These are phyloP conservation scores for Coemansia guatemalensis DNA, from an alignment of 192 early-diverging fungal species.

Conservation along the genomic window DNA sequence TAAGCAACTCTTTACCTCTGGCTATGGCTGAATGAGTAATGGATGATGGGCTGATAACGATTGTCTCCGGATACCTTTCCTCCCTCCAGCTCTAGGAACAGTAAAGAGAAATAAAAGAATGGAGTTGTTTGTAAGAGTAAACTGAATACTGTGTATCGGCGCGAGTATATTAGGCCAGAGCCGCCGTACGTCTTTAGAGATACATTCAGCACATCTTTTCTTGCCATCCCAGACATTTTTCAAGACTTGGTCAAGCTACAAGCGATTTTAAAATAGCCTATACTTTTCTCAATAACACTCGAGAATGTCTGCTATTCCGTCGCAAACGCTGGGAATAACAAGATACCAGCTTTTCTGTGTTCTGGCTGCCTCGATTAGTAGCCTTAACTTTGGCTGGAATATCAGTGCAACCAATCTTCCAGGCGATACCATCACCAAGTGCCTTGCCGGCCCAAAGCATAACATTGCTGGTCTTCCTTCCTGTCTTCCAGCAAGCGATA, in stretches of 20 bases:
- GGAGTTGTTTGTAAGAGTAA: too few species aligned
- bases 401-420: slow-evolving; percentile 58
- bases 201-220: not conserved
- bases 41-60: too few species aligned
- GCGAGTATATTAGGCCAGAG: too few species aligned
- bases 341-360: slow-evolving; percentile 50
- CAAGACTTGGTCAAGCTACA: slow-evolving; percentile 1
- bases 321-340: slow-evolving; percentile 40
- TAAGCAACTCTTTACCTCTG: not conserved
- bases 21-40: too few species aligned
- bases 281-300: not conserved
- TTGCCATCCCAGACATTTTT: not conserved
- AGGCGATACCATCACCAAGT: slow-evolving; percentile 50
- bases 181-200: too few species aligned
- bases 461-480: slow-evolving; percentile 27
- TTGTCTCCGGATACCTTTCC: too few species aligned
- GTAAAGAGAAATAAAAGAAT: too few species aligned
- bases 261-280: not conserved
- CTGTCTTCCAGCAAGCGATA: slow-evolving; percentile 34
- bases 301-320: slow-evolving; percentile 3
- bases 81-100: too few species aligned
- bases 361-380: slow-evolving; percentile 33
- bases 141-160: too few species aligned
- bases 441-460: slow-evolving; percentile 25
- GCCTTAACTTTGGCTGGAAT: slow-evolving; percentile 53